Conservation (phyloP, 176 grass and related monocot species). For the Bolboschoenus planiculmis region DNA sequence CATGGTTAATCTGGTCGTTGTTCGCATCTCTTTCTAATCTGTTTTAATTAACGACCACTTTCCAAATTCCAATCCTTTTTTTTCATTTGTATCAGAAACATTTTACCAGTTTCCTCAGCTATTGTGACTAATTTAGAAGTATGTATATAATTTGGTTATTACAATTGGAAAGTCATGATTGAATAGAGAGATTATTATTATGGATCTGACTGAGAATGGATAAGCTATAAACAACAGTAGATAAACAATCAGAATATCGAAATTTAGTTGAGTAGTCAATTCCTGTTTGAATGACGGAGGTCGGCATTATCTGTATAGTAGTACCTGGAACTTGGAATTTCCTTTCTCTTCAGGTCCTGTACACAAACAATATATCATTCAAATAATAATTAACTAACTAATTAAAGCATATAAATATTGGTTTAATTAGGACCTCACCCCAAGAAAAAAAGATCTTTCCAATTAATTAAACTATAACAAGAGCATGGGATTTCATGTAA, state of each 20-base stretch:
- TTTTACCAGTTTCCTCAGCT: too few species aligned
- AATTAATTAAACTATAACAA: background rate
- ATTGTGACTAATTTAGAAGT: background rate
- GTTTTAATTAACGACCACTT: background rate
- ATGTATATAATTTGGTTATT: background rate
- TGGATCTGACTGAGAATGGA: background rate
- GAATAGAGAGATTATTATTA: background rate
- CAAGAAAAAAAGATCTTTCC: too few species aligned
- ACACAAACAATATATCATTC: background rate
- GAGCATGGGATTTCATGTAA: constrained; percentile 7
- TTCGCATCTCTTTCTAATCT: background rate
- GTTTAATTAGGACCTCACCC: background rate
- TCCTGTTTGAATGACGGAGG: constrained; percentile 2
- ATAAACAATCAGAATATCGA: background rate
- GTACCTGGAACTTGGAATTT: constrained; percentile 8
- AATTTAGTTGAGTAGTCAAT: constrained; percentile 6
- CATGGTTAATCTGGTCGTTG: constrained; percentile 1
- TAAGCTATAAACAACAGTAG: background rate
- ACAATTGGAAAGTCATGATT: background rate
- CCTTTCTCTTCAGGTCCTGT: background rate
- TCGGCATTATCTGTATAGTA: constrained; percentile 8
- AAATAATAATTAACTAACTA: background rate
- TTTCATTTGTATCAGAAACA: background rate
- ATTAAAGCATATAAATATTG: background rate
- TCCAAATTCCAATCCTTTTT: background rate